These are phyloP conservation scores for Aspergillus cavernicola DNA, from an alignment of 495 filamentous ascomycete species.

Conservation along the genomic window DNA sequence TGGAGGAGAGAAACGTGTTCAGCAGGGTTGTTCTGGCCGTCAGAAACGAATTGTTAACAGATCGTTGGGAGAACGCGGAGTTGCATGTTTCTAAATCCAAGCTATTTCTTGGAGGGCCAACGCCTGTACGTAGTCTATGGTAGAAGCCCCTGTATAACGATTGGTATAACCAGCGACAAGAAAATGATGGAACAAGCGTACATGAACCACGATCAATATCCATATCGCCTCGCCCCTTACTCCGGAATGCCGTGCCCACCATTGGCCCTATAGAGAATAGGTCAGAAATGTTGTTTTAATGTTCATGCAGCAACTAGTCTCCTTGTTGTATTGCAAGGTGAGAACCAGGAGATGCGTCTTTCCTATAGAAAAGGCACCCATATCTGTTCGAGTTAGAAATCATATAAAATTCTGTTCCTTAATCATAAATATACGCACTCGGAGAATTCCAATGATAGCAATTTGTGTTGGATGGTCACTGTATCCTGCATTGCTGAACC, in stretches of 20 bases:
- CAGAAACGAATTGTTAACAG: conserved; percentile 13
- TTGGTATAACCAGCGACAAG: neutral
- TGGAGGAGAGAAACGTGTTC: conserved; percentile 7
- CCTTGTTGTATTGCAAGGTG: neutral
- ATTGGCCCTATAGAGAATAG: conserved; percentile 31
- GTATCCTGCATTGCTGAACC: conserved; percentile 26
- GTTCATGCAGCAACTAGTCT: neutral
- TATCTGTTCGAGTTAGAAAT: no score
- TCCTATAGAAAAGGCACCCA: no score
- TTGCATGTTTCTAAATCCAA: conserved; percentile 23
- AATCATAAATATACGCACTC: no score
- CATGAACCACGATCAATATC: conserved; percentile 31
- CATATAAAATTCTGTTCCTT: no score
- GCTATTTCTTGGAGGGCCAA: conserved; percentile 27
- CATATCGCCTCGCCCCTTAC: conserved; percentile 20
- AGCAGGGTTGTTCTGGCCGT: no score
- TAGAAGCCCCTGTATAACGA: conserved; percentile 17
- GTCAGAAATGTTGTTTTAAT: conserved; percentile 9
- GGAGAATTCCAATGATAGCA: conserved; percentile 24
- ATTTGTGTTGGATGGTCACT: conserved; percentile 23
- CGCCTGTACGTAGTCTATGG: conserved; percentile 20
- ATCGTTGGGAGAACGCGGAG: conserved; percentile 10
- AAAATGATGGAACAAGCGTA: conserved; percentile 9
- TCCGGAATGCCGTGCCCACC: conserved; percentile 23
- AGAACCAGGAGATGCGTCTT: conserved; percentile 10